Conservation (phyloP, 2,329 filamentous ascomycete genomes). For the Botrytis aclada region DNA sequence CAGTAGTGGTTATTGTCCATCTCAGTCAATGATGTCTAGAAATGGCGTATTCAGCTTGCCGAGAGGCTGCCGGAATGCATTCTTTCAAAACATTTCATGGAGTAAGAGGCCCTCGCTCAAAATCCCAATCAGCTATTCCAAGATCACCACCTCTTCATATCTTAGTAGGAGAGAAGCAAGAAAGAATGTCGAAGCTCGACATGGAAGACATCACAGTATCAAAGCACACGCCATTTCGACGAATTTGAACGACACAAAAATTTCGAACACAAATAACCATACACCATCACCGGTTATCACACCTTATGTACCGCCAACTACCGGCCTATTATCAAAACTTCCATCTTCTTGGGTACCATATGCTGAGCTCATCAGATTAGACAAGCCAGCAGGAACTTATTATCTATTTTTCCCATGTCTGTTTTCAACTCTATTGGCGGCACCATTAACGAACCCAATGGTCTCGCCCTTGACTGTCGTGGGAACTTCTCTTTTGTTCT, state of each 20-base stretch:
- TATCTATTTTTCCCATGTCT: conserved; percentile 85
- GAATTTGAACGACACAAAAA: background rate
- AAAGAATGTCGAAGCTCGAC: background rate
- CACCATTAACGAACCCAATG: conserved; percentile 63
- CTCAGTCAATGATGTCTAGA: conserved; percentile 9
- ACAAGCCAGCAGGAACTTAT: conserved; percentile 78
- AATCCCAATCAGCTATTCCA: background rate
- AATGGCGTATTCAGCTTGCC: conserved; percentile 19
- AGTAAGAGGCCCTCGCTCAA: background rate
- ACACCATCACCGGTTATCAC: background rate
- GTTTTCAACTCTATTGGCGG: conserved; percentile 79
- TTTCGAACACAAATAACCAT: background rate
- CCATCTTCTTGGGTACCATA: conserved; percentile 73
- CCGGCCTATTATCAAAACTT: conserved; percentile 66
- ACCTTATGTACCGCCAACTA: conserved; percentile 53
- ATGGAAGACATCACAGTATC: conserved; percentile 5
- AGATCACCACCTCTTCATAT: background rate
- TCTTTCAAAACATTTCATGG: conserved; percentile 9
- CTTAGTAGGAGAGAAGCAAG: background rate
- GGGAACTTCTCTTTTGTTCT: conserved; percentile 66
- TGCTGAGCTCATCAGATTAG: conserved; percentile 74
- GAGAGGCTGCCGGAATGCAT: conserved; percentile 17
- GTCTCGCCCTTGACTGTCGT: conserved; percentile 58
- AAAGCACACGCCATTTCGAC: background rate
- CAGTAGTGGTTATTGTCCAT: background rate